Base-by-base conservation (phyloP, 805 yeast genomes). In the Starmera quercuum region DNA sequence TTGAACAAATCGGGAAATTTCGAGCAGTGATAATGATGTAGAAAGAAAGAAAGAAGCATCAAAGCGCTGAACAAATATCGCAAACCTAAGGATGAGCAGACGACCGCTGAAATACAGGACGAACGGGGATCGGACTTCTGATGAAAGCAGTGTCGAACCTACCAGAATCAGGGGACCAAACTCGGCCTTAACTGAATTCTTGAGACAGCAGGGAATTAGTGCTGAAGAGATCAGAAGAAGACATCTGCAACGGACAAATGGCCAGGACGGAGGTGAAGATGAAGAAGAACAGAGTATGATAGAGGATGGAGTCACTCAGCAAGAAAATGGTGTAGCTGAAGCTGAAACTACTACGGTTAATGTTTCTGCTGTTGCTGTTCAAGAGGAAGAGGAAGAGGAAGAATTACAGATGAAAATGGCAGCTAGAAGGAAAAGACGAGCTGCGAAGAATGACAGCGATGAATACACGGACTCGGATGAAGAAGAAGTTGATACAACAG, bases 161-260 rank as follows among this genome's bases (percentile, higher is more conserved):
- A 38, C 42, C 16, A 42, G 47, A n/a, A 61, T 66, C 37, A 56
- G 63, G 39, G 73, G 73, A 1, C 73, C 95, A 29, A 85, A 84
- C 61, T 81, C 94, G 45, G 97, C 97, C 0, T 64, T 88, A 44
- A 88, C 96, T 0, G 92, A 83, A 56, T 88, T 88, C 49, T 66
- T 88, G 39, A 66, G 87, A 32, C 85, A 82, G 36, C 95, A 87
- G 56, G 97, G 97, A 23, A 88, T 88, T 59, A 82, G 66, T 49
- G 86, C 95, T 1, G 86, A 78, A 37, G 77, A 75, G 27, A 86
- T 86, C 52, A 67, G 87, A 49, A 61, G 61, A 32, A 52, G 68
- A 37, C 68, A 63, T 54, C 39, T 54, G 39, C 58, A 55, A 33
- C 56, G 58, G 21, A 54, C 26, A 9, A 41, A 38, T 4, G 43